Base-by-base conservation (phyloP, 2,329 filamentous ascomycete species). In the Lojkania enalia region DNA sequence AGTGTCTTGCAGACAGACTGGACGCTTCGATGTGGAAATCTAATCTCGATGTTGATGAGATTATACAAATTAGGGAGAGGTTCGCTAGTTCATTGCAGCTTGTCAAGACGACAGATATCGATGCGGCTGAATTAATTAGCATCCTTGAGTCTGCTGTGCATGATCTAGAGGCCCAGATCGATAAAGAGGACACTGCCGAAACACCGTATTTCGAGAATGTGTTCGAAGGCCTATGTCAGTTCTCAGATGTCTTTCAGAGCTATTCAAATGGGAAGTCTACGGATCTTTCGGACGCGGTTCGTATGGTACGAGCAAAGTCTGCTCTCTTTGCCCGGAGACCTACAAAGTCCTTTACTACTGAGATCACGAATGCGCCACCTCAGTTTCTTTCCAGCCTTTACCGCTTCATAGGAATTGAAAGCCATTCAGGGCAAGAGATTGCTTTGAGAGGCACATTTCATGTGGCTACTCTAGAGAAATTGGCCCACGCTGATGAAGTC, bases 1-100 rank as follows among this genome's bases (percentile, higher is more conserved):
- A 79, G 57, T 49, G 44, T 15, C 59, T 79, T 4, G 70, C 75
- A n/a, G 69, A 73, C 39, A 63, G 66, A 31, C 74, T 79, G 39
- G 77, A 79, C 52, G 43, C 52, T 1, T 31, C 64, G 2, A 69
- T 70, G 54, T 72, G 69, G 69, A 63, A 56, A 35, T 65, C 62
- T 1, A 54, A 47, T 30, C 44, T 67, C 23, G 58, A 52, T 2
- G 46, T 68, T 2, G 57, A 63, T 32, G 66, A 71, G 40, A 64
- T 71, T 57, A 53, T 62, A 9, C 62, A 67, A 27, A 64, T 71
- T 36, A 52, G 67, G 16, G 62, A 64, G 47, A 51, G 67, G 5
- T 61, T 72, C 27, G 50, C 58, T 5, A 63, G 58, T 33, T 65
- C 69, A 2, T 38, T 71, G 7, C 55, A 63, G 13, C 56, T 69